A percentile compares a stretch with the other conserved stretches of the same genome.
phyloP scores from a whole-genome alignment of 208 protist species.

The Leishmania guyanensis region DNA sequence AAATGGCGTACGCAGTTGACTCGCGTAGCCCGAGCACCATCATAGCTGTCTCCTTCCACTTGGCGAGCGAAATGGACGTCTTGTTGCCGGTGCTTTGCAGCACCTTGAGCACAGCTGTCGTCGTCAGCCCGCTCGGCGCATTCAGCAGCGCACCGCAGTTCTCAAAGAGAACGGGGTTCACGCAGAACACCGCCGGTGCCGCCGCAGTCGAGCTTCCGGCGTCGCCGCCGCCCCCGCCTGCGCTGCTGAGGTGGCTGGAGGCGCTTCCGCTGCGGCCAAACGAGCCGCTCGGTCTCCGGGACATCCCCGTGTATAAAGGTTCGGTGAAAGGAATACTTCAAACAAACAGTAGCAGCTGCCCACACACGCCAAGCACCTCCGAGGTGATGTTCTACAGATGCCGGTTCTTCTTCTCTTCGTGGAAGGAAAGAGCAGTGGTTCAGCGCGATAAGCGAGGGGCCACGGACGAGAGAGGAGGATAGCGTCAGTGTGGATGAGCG shows the following conservation, averaged over 20 bases:
- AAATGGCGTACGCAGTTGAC: slow-evolving; percentile 72
- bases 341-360: neutral
- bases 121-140: slow-evolving; percentile 71
- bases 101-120: slow-evolving; percentile 73
- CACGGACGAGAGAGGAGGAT: neutral
- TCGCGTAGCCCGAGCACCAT: slow-evolving; percentile 69
- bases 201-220: slow-evolving; percentile 24
- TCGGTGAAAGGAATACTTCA: neutral
- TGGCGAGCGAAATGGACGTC: slow-evolving; percentile 76
- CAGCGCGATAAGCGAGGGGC: neutral
- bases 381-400: neutral
- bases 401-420: neutral
- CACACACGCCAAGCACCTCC: neutral
- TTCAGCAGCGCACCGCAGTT: slow-evolving; percentile 79
- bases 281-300: slow-evolving; percentile 27
- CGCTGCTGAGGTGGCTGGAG: slow-evolving; percentile 14
- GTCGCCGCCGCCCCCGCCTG: slow-evolving; percentile 1
- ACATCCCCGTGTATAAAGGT: slow-evolving; percentile 8
- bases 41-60: slow-evolving; percentile 78
- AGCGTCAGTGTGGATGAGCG: neutral
- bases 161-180: slow-evolving; percentile 86
- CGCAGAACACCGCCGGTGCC: slow-evolving; percentile 71
- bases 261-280: slow-evolving; percentile 32
- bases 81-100: slow-evolving; percentile 62
- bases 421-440: neutral